phyloP scores from a whole-genome alignment of 345 rosid genomes.

The Clarkia xantiana region DNA sequence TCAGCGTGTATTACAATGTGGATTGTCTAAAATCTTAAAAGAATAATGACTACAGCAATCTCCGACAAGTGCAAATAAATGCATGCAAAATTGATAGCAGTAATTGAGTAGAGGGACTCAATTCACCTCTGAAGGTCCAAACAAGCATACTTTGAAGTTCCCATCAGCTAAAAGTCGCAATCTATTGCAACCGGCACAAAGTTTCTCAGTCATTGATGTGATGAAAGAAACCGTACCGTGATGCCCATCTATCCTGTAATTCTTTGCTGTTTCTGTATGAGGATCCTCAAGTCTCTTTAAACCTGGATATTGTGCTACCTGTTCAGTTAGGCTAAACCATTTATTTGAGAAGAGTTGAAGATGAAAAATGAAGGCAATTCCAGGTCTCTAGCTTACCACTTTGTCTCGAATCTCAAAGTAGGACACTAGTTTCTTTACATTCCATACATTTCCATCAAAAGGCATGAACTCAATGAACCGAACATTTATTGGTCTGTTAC shows the following conservation, averaged over 20 bases:
- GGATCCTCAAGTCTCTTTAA: constrained; percentile 60
- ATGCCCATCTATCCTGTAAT: constrained; percentile 75
- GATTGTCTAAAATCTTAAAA: no score
- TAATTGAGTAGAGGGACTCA: constrained; percentile 1
- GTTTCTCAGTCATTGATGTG: constrained; percentile 95
- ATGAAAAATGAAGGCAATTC: constrained; percentile 6
- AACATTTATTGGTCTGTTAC: constrained; percentile 65
- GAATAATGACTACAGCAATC: neutral
- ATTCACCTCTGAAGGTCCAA: constrained; percentile 86
- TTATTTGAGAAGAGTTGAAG: constrained; percentile 4
- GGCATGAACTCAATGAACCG: constrained; percentile 99
- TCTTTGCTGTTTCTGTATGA: constrained; percentile 82
- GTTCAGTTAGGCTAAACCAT: constrained; percentile 10
- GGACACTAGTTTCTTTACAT: constrained; percentile 71
- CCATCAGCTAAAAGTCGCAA: constrained; percentile 94
- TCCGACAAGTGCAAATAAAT: neutral
- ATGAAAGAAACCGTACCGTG: constrained; percentile 76
- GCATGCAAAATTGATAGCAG: constrained; percentile 3
- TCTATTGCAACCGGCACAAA: constrained; percentile 96
- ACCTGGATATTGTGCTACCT: constrained; percentile 38
- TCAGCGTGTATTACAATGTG: no score
- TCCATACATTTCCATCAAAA: constrained; percentile 96
- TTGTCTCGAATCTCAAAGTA: constrained; percentile 69
- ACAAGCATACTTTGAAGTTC: constrained; percentile 97
- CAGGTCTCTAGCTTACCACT: constrained; percentile 78